Conservation (phyloP, 306 rosid genomes). For the Biancaea sappan region DNA sequence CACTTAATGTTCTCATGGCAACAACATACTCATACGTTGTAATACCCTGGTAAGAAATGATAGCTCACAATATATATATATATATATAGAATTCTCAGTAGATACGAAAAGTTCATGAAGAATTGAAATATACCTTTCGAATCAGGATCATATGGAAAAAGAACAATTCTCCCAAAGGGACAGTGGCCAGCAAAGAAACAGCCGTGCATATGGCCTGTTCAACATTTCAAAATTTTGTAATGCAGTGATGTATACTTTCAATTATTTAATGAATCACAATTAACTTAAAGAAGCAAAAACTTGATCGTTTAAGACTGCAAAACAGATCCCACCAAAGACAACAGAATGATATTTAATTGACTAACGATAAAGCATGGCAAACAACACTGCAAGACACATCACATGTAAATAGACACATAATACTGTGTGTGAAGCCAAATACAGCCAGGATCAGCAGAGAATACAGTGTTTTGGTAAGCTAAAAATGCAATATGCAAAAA, state of each 20-base stretch:
- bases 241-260: background rate
- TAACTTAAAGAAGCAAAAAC: constrained; percentile 14
- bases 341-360: background rate
- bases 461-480: background rate
- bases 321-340: constrained; percentile 25
- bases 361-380: background rate
- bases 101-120: constrained; percentile 27
- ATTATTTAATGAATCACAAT: constrained; percentile 4
- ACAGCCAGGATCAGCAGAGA: constrained; percentile 12
- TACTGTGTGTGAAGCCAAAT: background rate
- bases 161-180: constrained; percentile 84
- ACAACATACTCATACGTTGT: constrained; percentile 85
- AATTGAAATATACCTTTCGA: constrained; percentile 57
- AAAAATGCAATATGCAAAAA: background rate
- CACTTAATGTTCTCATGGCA: constrained; percentile 84
- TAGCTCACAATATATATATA: constrained; percentile 35
- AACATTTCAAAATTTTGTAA: constrained; percentile 32
- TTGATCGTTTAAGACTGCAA: background rate
- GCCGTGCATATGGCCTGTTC: constrained; percentile 79
- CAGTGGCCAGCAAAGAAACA: constrained; percentile 66
- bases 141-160: constrained; percentile 84
- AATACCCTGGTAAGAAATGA: constrained; percentile 61
- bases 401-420: background rate
- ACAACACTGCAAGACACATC: constrained; percentile 6
- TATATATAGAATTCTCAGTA: background rate